Base-by-base conservation (phyloP, 192 early-diverging fungal species). In the Thamnidium elegans region DNA sequence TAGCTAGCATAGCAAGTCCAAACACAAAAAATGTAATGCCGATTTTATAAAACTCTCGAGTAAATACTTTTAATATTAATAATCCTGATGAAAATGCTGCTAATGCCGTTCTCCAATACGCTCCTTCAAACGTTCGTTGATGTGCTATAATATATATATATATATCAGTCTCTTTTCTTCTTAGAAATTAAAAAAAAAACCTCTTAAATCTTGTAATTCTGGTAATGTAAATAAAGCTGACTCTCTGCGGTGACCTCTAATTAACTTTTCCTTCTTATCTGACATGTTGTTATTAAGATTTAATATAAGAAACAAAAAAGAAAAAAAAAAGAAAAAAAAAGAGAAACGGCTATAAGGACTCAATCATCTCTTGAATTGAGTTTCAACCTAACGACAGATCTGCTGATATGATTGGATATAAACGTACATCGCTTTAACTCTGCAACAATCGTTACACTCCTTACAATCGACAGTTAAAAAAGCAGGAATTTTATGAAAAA, bases 91-190 rank as follows among this genome's bases (percentile, higher is more conserved):
- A 79, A 47, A 85, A 83, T 36, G 84, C 48, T 9, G 78, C 77
- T 10, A 85, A 55, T 42, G 79, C 73, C 7, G 84, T 85, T 44
- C 84, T 48, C 81, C 81, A 81, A 67, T 85, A 85, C 20, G 84
- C 81, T 3, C 83, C 83, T 65, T 85, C 83, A 54, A 83, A 85
- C 0, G 84, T 85, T n/a, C 84, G 42, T 48, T 85, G 81, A 2
- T 78, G 67, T 8, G 84, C 84, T 85, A 58, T 52, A 8, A 21
- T 26, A 26, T 26, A 63, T 20, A 34, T 20, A 71, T 19, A 30
- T 3, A 43, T 19, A 31, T 15, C 48, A 63, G 14, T 39, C 9
- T 9, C 36, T 39, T 39, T 9, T 39, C 36, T 39, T 9, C 4
- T 39, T 39, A 9, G 5, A 9, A 9, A 10, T 17, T n/a, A 50